Evolutionary conservation across 2,329 filamentous ascomycete species (phyloP), one percentile per base, ranked within the genome.

Genomic region (Trichoderma lentiforme): DNA sequence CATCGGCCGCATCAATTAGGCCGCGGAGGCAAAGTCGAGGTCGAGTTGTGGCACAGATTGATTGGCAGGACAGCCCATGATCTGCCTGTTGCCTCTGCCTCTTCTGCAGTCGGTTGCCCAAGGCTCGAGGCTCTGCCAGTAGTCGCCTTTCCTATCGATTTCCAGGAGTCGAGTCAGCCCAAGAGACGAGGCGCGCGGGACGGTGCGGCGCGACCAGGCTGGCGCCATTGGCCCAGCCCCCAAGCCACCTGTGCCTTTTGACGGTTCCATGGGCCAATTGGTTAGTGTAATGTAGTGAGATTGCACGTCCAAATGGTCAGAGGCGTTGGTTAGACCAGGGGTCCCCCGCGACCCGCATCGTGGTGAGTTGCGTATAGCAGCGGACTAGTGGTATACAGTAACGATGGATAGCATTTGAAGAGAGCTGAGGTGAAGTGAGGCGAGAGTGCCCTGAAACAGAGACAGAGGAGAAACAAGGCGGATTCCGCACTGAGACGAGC

Each of bases 131-230:
- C 36, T 47, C 56, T 24, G 26, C n/a, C 26, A 51, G 26, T 51
- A 56, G 66, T 12, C n/a, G 56, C 51, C 18, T 61, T 34, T 15
- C 18, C 26, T 43, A 8, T 24, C 28, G 30, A 30, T 21, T 24
- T 34, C 30, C 43, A 34, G n/a, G 28, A 56, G 39, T 53, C 21
- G 21, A 24, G 56, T 63, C 32, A 57, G 51, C 34, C 36, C 34
- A 36, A 57, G 39, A 70, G 39, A 70, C 32, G 67, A 72, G 64
- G 71, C 71, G 71, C 65, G 71, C 71, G 71, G 71, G 61, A 69
- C 71, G 71, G 57, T 64, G 64, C 71, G 71, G 66, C 65, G 60
- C 65, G 65, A 70, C 34, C 58, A 58, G 62, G 34, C 39, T 47
- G 65, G 65, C 62, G 60, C 69, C 69, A 71, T 71, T 62, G 70